Conservation (phyloP, 176 grass and related monocot genomes). For the Aegilops sharonensis region DNA sequence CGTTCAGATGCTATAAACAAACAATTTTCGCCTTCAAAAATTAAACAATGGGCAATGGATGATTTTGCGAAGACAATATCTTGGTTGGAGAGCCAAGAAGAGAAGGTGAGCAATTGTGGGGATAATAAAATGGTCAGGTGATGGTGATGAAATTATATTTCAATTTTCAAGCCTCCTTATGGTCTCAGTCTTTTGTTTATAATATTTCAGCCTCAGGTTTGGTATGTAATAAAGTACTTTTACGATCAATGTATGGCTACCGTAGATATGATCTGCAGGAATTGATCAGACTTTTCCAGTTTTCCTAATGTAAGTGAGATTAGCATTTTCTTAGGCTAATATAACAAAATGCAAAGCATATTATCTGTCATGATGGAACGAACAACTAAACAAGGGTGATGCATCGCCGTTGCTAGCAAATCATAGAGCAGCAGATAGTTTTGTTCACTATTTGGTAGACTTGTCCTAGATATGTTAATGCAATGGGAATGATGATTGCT, state of each 20-base stretch:
- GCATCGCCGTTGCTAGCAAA: too few species aligned
- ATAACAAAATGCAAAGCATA: neutral
- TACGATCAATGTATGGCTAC: neutral
- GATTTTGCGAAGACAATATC: too few species aligned
- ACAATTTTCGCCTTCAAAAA: too few species aligned
- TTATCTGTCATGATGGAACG: neutral
- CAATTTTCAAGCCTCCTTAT: neutral
- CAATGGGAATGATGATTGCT: neutral
- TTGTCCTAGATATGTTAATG: neutral
- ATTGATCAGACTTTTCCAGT: too few species aligned
- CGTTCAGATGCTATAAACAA: too few species aligned
- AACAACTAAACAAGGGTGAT: neutral
- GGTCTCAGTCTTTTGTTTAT: neutral
- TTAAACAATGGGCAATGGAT: too few species aligned
- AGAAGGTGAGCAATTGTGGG: too few species aligned
- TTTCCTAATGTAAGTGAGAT: slow-evolving; percentile 1
- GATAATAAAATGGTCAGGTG: neutral
- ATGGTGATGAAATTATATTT: neutral
- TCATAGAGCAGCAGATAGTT: too few species aligned
- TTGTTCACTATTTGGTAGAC: neutral
- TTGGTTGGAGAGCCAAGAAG: too few species aligned
- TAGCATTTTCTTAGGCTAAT: neutral
- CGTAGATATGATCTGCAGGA: neutral
- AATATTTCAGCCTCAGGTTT: neutral
- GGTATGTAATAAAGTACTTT: neutral